These are phyloP conservation scores for Entrophospora sp. DNA, from an alignment of 192 early-diverging fungal species.

Conservation along the genomic window DNA sequence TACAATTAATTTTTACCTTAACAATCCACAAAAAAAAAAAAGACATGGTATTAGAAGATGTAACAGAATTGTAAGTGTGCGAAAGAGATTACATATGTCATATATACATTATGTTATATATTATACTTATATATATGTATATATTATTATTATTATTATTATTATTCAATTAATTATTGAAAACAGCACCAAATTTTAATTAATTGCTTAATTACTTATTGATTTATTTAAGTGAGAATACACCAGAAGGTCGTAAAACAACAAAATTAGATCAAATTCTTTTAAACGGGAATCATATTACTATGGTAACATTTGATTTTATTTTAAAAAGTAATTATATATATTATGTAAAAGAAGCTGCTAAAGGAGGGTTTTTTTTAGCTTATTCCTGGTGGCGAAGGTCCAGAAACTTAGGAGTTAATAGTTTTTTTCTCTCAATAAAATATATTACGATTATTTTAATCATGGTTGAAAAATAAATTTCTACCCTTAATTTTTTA, in stretches of 20 bases:
- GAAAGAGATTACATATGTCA: no score
- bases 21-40: not conserved
- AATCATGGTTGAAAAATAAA: no score
- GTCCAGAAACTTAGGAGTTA: no score
- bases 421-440: no score
- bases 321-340: not conserved
- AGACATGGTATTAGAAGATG: constrained; percentile 97
- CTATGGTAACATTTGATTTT: constrained; percentile 56
- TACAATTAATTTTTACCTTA: not conserved
- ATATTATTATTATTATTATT: not conserved
- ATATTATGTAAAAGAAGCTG: not conserved
- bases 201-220: not conserved
- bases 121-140: no score
- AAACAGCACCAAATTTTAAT: no score
- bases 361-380: no score
- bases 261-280: constrained; percentile 83
- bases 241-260: constrained; percentile 62
- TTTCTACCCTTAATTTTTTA: no score
- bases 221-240: constrained; percentile 60
- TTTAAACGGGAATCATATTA: constrained; percentile 96
- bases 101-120: no score
- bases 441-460: no score
- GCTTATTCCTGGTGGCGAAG: constrained; percentile 49
- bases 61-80: constrained; percentile 90
- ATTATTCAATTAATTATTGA: not conserved